Evolutionary conservation across 1,284 basidiomycete genomes (phyloP).

Genomic region (Flammula alnicola): DNA sequence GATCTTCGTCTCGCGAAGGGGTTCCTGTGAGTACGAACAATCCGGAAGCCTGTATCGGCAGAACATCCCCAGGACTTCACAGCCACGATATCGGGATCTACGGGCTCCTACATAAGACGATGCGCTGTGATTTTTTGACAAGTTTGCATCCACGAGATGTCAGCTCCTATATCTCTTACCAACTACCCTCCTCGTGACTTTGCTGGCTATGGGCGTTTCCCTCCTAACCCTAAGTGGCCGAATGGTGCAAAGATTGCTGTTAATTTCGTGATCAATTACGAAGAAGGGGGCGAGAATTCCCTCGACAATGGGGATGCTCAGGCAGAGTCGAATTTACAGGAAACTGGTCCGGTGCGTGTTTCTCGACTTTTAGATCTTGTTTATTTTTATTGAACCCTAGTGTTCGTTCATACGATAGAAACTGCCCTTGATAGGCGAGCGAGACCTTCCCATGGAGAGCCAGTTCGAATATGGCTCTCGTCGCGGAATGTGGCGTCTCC

Average conservation of each 20-base stretch:
- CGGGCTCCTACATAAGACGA: too few species aligned
- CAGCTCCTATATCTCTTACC: constrained; percentile 6
- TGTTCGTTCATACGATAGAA: constrained; percentile 6
- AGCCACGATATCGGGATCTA: too few species aligned
- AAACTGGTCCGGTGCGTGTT: constrained; percentile 15
- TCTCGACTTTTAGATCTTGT: not conserved
- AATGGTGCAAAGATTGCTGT: constrained; percentile 21
- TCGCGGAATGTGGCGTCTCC: constrained; percentile 22
- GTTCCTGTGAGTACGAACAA: too few species aligned
- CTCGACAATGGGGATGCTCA: constrained; percentile 21
- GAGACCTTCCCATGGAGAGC: constrained; percentile 21
- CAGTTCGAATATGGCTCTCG: constrained; percentile 23
- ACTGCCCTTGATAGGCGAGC: constrained; percentile 12
- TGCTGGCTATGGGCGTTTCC: constrained; percentile 17
- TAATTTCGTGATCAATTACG: constrained; percentile 24
- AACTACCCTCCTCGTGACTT: constrained; percentile 19
- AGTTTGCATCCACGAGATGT: too few species aligned
- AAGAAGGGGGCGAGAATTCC: constrained; percentile 22
- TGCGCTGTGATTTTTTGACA: too few species aligned
- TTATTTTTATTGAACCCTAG: not conserved
- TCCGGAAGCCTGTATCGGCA: too few species aligned
- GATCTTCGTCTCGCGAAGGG: too few species aligned
- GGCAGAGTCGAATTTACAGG: constrained; percentile 16
- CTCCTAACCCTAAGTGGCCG: constrained; percentile 21
- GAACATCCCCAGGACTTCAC: too few species aligned